These are phyloP conservation scores for Daldinia bambusicola DNA, from an alignment of 495 filamentous ascomycete species.

Conservation along the genomic window DNA sequence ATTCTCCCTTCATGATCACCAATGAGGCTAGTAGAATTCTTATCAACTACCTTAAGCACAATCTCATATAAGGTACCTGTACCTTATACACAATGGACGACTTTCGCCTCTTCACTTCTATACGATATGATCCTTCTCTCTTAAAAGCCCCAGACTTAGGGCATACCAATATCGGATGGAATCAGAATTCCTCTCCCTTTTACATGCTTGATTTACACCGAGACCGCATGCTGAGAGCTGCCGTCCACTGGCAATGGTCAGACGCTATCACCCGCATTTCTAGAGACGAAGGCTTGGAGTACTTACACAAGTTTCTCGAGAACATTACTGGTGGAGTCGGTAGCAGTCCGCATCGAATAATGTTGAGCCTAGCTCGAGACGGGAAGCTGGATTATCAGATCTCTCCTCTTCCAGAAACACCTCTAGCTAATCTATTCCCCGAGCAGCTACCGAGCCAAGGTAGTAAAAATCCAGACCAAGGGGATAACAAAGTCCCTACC, in stretches of 20 bases:
- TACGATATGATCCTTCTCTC: conserved; percentile 79
- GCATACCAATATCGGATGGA: conserved; percentile 53
- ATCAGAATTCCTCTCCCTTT: conserved; percentile 68
- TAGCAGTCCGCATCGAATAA: conserved; percentile 57
- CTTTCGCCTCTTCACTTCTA: conserved; percentile 76
- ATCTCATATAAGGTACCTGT: no score
- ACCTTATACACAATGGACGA: conserved; percentile 29
- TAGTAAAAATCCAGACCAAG: not conserved
- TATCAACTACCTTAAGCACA: not conserved
- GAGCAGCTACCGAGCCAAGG: conserved; percentile 50
- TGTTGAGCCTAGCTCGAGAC: conserved; percentile 61
- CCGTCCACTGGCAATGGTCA: conserved; percentile 72
- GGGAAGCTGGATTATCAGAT: conserved; percentile 64
- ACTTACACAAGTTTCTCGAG: conserved; percentile 43
- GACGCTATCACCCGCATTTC: conserved; percentile 54
- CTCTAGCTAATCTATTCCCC: conserved; percentile 66
- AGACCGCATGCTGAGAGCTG: conserved; percentile 79
- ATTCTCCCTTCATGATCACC: not conserved
- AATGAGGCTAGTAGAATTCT: not conserved
- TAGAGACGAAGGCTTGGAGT: conserved; percentile 56
- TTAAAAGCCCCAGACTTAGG: conserved; percentile 49
- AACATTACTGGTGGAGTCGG: conserved; percentile 33
- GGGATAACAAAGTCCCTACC: conserved; percentile 29
- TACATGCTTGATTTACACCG: conserved; percentile 87
- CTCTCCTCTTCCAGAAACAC: conserved; percentile 58